These are phyloP conservation scores for Diaporthe capsici DNA, from an alignment of 2,329 filamentous ascomycete species.

Conservation along the genomic window DNA sequence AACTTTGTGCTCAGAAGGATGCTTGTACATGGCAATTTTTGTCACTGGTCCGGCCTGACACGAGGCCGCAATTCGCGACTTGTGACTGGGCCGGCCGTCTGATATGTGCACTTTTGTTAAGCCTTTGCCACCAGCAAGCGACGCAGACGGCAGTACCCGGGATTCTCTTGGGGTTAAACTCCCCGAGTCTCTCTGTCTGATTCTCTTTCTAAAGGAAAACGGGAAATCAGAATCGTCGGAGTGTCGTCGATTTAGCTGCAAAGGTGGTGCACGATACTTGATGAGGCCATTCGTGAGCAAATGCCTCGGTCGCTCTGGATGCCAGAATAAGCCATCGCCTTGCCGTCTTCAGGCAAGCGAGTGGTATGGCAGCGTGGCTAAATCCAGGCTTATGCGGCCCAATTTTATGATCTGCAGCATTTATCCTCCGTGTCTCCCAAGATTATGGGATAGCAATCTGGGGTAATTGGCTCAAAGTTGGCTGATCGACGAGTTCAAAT, in stretches of 20 bases:
- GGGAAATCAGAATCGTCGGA: no score
- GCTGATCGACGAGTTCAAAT: neutral
- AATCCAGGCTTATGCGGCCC: slow-evolving; percentile 7
- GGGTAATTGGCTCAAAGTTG: neutral
- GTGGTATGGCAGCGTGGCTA: neutral
- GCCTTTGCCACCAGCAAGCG: neutral
- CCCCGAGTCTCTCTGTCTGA: neutral
- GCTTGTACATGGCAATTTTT: no score
- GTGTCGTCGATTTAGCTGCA: neutral
- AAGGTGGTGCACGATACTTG: neutral
- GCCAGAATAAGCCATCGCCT: no score
- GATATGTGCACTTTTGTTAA: neutral
- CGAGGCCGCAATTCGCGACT: neutral
- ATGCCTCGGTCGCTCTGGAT: neutral
- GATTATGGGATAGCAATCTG: neutral
- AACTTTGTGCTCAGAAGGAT: neutral
- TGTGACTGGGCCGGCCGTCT: slow-evolving; percentile 8
- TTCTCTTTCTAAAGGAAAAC: neutral
- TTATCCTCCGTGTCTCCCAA: neutral
- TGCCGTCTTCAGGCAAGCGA: neutral
- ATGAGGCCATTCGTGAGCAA: neutral
- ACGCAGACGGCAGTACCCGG: neutral
- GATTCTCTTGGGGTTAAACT: neutral
- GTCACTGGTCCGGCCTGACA: neutral
- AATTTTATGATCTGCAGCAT: slow-evolving; percentile 3